Evolutionary conservation across 352 stramenopile genomes (phyloP), one percentile per base, ranked within the genome.

Genomic region (Aphanomyces euteiches): DNA sequence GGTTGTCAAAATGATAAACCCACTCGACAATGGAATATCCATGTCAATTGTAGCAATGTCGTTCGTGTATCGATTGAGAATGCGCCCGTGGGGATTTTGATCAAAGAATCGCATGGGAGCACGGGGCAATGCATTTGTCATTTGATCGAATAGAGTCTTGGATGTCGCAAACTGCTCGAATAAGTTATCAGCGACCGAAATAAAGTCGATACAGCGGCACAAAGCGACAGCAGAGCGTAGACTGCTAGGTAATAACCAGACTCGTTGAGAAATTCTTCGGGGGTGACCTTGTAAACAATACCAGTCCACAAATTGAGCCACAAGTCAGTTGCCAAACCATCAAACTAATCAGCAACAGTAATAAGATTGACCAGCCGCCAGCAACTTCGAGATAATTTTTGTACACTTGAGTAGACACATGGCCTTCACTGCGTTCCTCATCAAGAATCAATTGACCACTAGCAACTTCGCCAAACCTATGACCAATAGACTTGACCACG

Each of bases 1-100:
- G 8, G 87, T 79, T 21, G 89, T 88, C 15, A 79, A 80, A 10
- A 97, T n/a, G n/a, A n/a, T n/a, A 71, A 43, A 85, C 83, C 21
- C 72, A 74, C 21, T 74, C 82, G 69, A 80, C 77, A 17, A 81
- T 74, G 54, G 83, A 37, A 95, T 63, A n/a, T 96, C 84, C 5
- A 96, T 80, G 84, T 74, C 68, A 7, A 74, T 6, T 12, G 63
- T 64, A 7, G 7, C 43, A 39, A 82, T 59, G 63, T 84, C 78
- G 41, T 81, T 80, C 7, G 28, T 69, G 40, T 80, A 73, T 10
- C 79, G 73, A 28, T 77, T 78, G 15, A 82, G 48, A 28, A 84
- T 69, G 50, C 78, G 74, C 8, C 79, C 79, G 13, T 79, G 21
- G 7, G 79, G 79, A 1, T 67, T 83, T 12, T 50, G 72, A 21